A percentile compares a stretch with the other conserved stretches of the same genome.
phyloP scores from a whole-genome alignment of 2,329 filamentous ascomycete species.

The Sporothrix sp. region DNA sequence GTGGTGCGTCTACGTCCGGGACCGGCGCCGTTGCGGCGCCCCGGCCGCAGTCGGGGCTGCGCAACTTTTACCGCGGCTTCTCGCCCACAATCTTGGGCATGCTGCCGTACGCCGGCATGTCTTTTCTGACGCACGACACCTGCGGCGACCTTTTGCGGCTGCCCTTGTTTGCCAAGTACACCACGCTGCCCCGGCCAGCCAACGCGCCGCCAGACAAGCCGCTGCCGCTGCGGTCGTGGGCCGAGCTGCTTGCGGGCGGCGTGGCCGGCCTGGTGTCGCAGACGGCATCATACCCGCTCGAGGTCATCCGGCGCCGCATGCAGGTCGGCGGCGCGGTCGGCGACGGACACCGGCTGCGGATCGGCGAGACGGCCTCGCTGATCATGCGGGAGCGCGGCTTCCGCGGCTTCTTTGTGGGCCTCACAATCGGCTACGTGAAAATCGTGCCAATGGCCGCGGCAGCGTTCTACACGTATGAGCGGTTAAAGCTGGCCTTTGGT shows the following conservation, averaged over 20 bases:
- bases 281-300: slow-evolving; percentile 85
- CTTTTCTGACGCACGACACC: slow-evolving; percentile 90
- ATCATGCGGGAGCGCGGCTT: slow-evolving; percentile 69
- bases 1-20: no score
- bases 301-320: slow-evolving; percentile 88
- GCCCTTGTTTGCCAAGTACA: slow-evolving; percentile 57
- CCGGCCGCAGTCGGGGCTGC: slow-evolving; percentile 56
- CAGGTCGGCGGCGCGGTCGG: slow-evolving; percentile 93
- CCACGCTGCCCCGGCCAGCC: slow-evolving; percentile 55
- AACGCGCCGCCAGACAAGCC: slow-evolving; percentile 49
- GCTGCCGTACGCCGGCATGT: slow-evolving; percentile 92
- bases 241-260: slow-evolving; percentile 76
- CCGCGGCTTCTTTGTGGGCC: slow-evolving; percentile 79
- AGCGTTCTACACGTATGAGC: slow-evolving; percentile 57
- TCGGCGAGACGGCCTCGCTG: slow-evolving; percentile 65
- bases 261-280: slow-evolving; percentile 83
- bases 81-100: slow-evolving; percentile 84
- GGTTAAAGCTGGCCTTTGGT: slow-evolving; percentile 52
- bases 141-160: slow-evolving; percentile 73
- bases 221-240: slow-evolving; percentile 69
- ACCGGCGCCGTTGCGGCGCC: slow-evolving; percentile 26
- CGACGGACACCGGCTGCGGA: slow-evolving; percentile 68
- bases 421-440: slow-evolving; percentile 93
- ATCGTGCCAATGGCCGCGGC: slow-evolving; percentile 79
- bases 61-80: slow-evolving; percentile 95